Evolutionary conservation across 2,329 filamentous ascomycete genomes (phyloP).

Genomic region (Penicillium aurantiogriseum): DNA sequence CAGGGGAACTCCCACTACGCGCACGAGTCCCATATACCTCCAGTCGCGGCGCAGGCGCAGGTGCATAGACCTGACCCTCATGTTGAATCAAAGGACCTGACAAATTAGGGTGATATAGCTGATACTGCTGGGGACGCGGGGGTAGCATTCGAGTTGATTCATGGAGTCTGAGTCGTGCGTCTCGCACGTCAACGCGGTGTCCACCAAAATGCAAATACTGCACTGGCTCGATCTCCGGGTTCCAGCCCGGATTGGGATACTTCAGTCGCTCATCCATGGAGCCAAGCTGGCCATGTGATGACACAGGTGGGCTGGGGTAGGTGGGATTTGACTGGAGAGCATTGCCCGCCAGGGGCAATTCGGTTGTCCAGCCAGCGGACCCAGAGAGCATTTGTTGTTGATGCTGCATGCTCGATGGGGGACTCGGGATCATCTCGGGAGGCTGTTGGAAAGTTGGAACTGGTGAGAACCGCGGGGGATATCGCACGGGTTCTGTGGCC

Average conservation of each 20-base stretch:
- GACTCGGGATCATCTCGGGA: constrained; percentile 2
- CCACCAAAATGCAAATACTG: constrained; percentile 26
- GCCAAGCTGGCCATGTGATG: constrained; percentile 14
- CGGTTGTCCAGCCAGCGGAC: constrained; percentile 24
- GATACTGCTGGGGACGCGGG: constrained; percentile 23
- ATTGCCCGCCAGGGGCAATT: constrained; percentile 8
- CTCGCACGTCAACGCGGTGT: constrained; percentile 33
- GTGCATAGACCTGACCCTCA: constrained; percentile 15
- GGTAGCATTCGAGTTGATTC: constrained; percentile 18
- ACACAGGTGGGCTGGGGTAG: constrained; percentile 13
- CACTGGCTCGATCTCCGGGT: constrained; percentile 13
- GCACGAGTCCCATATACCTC: constrained; percentile 23
- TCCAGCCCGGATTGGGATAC: constrained; percentile 16
- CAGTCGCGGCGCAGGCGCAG: constrained; percentile 7
- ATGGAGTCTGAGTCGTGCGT: constrained; percentile 27
- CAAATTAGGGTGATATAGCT: constrained; percentile 29
- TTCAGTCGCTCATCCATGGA: constrained; percentile 24
- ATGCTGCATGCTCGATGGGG: constrained; percentile 13
- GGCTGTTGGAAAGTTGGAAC: constrained; percentile 19
- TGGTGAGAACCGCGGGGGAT: constrained; percentile 29
- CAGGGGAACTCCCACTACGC: constrained; percentile 36
- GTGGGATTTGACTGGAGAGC: constrained; percentile 21
- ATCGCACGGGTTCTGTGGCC: constrained; percentile 37
- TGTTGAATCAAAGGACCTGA: constrained; percentile 32
- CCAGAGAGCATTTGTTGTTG: constrained; percentile 22